Conservation (phyloP, 768 basidiomycete genomes). For the Amanita pallidorosea region DNA sequence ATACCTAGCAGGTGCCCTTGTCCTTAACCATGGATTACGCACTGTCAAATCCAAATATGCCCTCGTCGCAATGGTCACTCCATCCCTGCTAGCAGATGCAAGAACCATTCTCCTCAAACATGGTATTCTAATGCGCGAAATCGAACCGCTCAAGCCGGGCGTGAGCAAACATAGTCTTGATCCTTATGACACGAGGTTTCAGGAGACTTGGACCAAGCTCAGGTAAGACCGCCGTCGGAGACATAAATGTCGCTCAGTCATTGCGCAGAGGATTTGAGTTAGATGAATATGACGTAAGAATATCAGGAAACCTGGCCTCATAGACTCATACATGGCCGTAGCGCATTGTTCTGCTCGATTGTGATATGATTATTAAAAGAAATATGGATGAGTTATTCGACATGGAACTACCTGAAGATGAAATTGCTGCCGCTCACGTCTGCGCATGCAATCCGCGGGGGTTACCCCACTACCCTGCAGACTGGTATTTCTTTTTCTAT, state of each 20-base stretch:
- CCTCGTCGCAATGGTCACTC: slow-evolving; percentile 71
- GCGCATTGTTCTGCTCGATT: slow-evolving; percentile 76
- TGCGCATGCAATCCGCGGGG: slow-evolving; percentile 93
- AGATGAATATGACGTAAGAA: slow-evolving; percentile 52
- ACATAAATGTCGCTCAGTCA: neutral
- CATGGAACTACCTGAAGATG: slow-evolving; percentile 46
- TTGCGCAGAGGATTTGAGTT: slow-evolving; percentile 49
- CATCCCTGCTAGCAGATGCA: slow-evolving; percentile 38
- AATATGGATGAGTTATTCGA: slow-evolving; percentile 77
- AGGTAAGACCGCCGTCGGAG: slow-evolving; percentile 20
- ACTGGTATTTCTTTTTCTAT: slow-evolving; percentile 47
- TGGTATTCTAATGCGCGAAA: slow-evolving; percentile 45
- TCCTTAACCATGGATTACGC: slow-evolving; percentile 45
- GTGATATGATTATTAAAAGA: slow-evolving; percentile 74
- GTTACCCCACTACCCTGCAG: slow-evolving; percentile 74
- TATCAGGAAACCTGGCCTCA: neutral
- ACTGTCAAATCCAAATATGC: slow-evolving; percentile 54
- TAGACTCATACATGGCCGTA: slow-evolving; percentile 17
- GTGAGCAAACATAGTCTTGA: slow-evolving; percentile 29
- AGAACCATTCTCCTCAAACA: slow-evolving; percentile 39
- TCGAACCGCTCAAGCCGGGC: slow-evolving; percentile 47
- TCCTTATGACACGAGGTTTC: slow-evolving; percentile 42
- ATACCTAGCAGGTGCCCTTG: slow-evolving; percentile 55
- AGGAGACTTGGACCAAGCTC: slow-evolving; percentile 66
- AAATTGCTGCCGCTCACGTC: slow-evolving; percentile 82